Base-by-base conservation (phyloP, 1,284 basidiomycete genomes). In the Chondrostereum purpureum region DNA sequence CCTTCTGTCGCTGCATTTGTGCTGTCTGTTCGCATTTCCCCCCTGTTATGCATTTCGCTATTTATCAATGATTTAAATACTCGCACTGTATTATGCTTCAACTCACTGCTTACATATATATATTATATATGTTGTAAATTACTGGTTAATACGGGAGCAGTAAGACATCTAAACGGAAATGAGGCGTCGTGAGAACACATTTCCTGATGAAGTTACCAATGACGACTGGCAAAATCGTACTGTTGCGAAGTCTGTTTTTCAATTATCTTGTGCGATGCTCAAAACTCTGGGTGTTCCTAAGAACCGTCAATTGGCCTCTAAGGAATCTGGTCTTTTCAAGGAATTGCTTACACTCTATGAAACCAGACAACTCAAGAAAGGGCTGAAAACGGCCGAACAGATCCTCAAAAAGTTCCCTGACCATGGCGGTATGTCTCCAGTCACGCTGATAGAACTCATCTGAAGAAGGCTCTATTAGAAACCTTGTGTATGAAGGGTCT, bases 401-500 rank as follows among this genome's bases (percentile, higher is more conserved):
- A 94, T 99, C 60, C 80, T 99, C 62, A 95, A 92, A 70, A 96
- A 95, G 72, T 82, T 84, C 58, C 93, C 96, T 0, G 87, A 96
- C 45, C 93, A 98, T 78, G 96, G 93, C 56, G 92, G 92, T 92
- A 60, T 45, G 76, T 54, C 27, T 27, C 13, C 2, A 6, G 14
- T 21, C 51, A n/a, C n/a, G n/a, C n/a, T n/a, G n/a, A n/a, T n/a
- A n/a, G n/a, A n/a, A n/a, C n/a, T n/a, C n/a, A n/a, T n/a, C n/a
- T n/a, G n/a, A n/a, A n/a, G n/a, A n/a, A n/a, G n/a, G n/a, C n/a
- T n/a, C n/a, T n/a, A n/a, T n/a, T 56, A 94, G 93, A 97, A 68
- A 93, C 93, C 17, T 67, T 92, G 57, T 92, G 89, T 58, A 92
- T 97, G 87, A 95, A 94, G 62, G 93, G 93, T 1, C 78, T 97